phyloP scores from a whole-genome alignment of 257 asterid genomes.

The Solanum rostratum region DNA sequence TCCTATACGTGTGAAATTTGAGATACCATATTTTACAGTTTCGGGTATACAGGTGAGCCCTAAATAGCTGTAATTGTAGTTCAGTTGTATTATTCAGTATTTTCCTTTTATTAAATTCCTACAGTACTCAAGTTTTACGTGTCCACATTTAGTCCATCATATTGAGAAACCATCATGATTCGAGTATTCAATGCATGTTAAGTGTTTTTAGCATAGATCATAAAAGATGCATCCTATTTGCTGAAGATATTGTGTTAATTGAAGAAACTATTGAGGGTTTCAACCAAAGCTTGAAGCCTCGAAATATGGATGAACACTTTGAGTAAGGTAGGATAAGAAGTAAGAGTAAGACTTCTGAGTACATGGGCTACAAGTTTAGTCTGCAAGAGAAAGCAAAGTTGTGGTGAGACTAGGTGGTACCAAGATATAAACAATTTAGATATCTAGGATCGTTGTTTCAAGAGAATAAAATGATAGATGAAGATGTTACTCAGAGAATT shows the following conservation, averaged over 20 bases:
- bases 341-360: neutral
- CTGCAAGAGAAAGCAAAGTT: neutral
- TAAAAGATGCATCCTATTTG: neutral
- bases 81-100: neutral
- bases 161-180: neutral
- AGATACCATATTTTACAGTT: constrained; percentile 97
- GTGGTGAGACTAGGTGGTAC: neutral
- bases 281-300: neutral
- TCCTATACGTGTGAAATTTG: constrained; percentile 94
- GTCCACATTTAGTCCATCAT: neutral
- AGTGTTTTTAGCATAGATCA: neutral
- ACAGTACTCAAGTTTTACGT: neutral
- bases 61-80: neutral
- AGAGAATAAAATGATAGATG: neutral
- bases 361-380: neutral
- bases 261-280: neutral
- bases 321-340: neutral
- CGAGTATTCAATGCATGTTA: neutral
- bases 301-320: neutral
- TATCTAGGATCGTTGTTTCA: neutral
- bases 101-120: neutral
- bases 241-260: neutral
- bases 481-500: neutral
- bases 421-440: neutral
- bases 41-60: constrained; percentile 93